Percentiles rank a stretch among this genome's conserved stretches.
These are phyloP conservation scores for Xylaria sp. DNA, from an alignment of 2,329 filamentous ascomycete species.

Conservation along the genomic window DNA sequence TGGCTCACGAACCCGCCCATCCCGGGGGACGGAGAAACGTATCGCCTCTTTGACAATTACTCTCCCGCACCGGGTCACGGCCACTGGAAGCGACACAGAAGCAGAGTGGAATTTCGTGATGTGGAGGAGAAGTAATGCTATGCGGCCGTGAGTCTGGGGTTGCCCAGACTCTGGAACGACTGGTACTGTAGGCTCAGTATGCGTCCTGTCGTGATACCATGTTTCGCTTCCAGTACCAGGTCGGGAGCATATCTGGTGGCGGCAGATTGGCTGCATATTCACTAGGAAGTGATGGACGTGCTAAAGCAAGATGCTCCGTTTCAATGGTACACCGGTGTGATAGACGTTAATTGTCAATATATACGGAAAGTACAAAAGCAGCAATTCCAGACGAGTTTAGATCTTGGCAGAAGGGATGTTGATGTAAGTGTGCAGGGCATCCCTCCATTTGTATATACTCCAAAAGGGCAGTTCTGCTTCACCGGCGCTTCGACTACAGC, in stretches of 20 bases:
- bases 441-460: constrained; percentile 16
- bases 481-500: background rate
- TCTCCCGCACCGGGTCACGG: constrained; percentile 21
- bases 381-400: constrained; percentile 24
- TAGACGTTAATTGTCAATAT: constrained; percentile 9
- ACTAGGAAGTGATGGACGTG: constrained; percentile 9
- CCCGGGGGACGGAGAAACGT: background rate
- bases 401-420: constrained; percentile 25
- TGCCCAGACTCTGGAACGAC: constrained; percentile 26
- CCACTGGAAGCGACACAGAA: constrained; percentile 6
- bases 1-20: background rate
- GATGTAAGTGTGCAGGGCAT: constrained; percentile 18
- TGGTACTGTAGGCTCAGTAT: constrained; percentile 25
- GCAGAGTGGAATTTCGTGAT: constrained; percentile 6
- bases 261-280: constrained; percentile 22
- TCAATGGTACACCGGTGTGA: constrained; percentile 23
- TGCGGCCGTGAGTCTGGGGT: constrained; percentile 31
- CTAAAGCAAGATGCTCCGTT: constrained; percentile 19
- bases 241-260: constrained; percentile 24
- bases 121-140: constrained; percentile 18
- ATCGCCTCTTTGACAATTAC: background rate
- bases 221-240: constrained; percentile 29
- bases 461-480: constrained; percentile 9
- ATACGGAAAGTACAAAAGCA: background rate
- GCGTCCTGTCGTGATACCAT: constrained; percentile 37